Conservation (phyloP, 345 rosid species). For the Cardiospermum halicacabum region DNA sequence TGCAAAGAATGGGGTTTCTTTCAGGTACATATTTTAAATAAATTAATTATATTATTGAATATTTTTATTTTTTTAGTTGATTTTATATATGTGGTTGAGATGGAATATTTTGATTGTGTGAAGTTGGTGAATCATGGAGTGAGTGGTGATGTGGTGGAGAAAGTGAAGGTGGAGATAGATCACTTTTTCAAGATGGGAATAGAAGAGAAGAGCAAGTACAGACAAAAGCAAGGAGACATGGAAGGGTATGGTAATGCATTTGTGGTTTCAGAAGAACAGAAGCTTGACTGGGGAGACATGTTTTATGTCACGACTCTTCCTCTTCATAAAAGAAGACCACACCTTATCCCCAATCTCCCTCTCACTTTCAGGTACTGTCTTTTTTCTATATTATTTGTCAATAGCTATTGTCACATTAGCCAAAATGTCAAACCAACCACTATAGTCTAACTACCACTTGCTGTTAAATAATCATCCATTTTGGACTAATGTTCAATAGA, state of each 20-base stretch:
- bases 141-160: constrained; percentile 2
- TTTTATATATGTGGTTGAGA: background rate
- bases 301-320: background rate
- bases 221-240: constrained; percentile 2
- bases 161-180: constrained; percentile 8
- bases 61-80: too few relatives aligned
- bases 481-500: too few relatives aligned
- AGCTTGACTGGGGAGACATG: background rate
- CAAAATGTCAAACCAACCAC: too few relatives aligned
- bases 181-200: constrained; percentile 11
- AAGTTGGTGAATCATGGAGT: constrained; percentile 20
- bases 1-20: constrained; percentile 24
- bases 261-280: background rate
- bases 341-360: constrained; percentile 15
- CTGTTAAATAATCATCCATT: too few relatives aligned
- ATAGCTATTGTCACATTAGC: too few relatives aligned
- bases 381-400: too few relatives aligned
- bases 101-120: background rate
- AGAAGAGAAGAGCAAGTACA: constrained; percentile 6
- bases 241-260: background rate
- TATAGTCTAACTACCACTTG: too few relatives aligned
- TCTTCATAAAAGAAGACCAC: background rate
- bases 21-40: constrained; percentile 17
- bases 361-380: background rate
- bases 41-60: too few relatives aligned